Evolutionary conservation across 2,329 filamentous ascomycete species (phyloP), one percentile per base, ranked within the genome.

Genomic region (Diatrype stigma): DNA sequence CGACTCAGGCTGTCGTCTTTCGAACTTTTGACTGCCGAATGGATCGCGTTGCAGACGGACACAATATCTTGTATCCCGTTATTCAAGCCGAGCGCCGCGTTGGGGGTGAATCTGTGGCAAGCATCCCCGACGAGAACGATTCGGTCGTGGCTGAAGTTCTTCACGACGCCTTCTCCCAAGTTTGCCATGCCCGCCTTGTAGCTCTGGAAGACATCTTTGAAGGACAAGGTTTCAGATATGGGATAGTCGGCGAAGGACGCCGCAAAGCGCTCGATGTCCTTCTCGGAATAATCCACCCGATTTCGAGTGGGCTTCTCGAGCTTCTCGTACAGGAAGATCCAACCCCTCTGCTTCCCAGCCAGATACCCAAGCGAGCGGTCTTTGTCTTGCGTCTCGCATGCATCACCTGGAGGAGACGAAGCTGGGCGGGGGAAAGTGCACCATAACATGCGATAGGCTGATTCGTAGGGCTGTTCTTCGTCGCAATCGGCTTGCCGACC

Each of bases 1-100:
- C 26, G 26, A 10, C 26, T 30, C 26, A 30, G 26, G 10, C 10
- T 30, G 6, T 10, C 26, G 26, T 10, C 26, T 30, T 30, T 30
- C 6, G 26, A 30, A 30, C 26, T 10, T 30, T 30, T 30, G 10
- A 30, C 5, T 30, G 26, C 26, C 26, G 26, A 5, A 10, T 30
- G 26, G 26, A 30, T 30, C 10, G 6, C 26, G 26, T 30, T 30
- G 26, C 26, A 30, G 26, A 30, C 26, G 6, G 34, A 6, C 12
- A 54, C 48, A 1, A 48, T 51, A 12, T 51, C 48, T 17, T 53
- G 50, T 46, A 37, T 37, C 6, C 34, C 34, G 34, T 37, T 37
- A n/a, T 37, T 37, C 5, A 16, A 37, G 11, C 34, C 34, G 12
- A 37, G 34, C 11, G 12, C 34, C n/a, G 11, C 12, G 34, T 37